These are phyloP conservation scores for Pestalotiopsis sp. DNA, from an alignment of 2,329 filamentous ascomycete species.

Conservation along the genomic window DNA sequence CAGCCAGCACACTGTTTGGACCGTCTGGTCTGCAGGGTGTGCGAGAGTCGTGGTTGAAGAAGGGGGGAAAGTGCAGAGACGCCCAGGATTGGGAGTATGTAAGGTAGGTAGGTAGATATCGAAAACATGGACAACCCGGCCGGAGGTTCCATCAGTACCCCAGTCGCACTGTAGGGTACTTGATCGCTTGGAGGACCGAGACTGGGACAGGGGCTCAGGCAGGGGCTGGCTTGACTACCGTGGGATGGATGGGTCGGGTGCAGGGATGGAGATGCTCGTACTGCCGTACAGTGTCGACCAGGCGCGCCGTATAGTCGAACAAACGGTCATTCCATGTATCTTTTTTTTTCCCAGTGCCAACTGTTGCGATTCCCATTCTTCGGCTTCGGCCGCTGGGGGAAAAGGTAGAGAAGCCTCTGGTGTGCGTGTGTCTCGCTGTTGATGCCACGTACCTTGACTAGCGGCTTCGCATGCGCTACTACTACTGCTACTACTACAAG, in stretches of 20 bases:
- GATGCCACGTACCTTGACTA: not conserved
- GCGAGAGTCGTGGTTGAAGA: slow-evolving; percentile 5
- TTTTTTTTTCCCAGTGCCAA: not conserved
- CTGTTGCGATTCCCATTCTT: not conserved
- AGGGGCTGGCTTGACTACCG: slow-evolving; percentile 7
- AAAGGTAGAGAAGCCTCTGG: not conserved
- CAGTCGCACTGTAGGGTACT: not conserved
- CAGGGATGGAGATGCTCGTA: not conserved
- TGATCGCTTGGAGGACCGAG: not conserved
- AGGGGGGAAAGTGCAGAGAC: not conserved
- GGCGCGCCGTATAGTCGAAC: not conserved
- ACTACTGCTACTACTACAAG: not conserved
- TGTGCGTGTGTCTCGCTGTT: not conserved
- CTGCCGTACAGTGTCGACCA: not conserved
- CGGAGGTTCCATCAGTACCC: not conserved
- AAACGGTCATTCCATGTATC: not conserved
- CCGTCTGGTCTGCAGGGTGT: not conserved
- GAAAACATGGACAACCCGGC: not conserved
- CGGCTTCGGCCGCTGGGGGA: not conserved
- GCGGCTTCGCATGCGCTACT: not conserved
- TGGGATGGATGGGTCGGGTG: not conserved
- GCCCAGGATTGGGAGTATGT: not conserved
- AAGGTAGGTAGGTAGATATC: not conserved
- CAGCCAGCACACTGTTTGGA: slow-evolving; percentile 3
- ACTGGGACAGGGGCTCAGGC: not conserved